Evolutionary conservation across 2,329 filamentous ascomycete genomes (phyloP), one percentile per base, ranked within the genome.

Genomic region (Metarhizium humberi): DNA sequence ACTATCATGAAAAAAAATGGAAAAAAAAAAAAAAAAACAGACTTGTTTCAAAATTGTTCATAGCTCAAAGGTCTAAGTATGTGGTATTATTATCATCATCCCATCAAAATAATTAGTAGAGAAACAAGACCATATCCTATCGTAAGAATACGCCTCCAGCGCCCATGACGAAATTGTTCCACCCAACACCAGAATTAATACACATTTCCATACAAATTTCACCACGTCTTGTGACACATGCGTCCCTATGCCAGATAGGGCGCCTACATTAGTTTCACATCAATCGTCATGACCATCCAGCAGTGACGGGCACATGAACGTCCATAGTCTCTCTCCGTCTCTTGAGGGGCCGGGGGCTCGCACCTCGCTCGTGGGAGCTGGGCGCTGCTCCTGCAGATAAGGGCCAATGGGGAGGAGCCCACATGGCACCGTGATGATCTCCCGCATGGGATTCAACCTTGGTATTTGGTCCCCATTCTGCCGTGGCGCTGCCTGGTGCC

Each of bases 291-390:
- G 50, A 70, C 67, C 68, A 71, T 51, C 59, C 66, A 57, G 67
- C 63, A 52, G 67, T 65, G 32, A 69, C 64, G 47, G 69, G 64
- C 52, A 69, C 64, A 53, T 68, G 66, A 46, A 61, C 60, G 48
- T 68, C 67, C 29, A 71, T 61, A 14, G 58, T 62, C 25, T 69
- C 69, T 25, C 71, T 64, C 48, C 71, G 64, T 57, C 70, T 65
- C 69, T 73, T 73, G 59, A 66, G 64, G 20, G 69, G 65, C 48
- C 70, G 58, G 2, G 71, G 71, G 59, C 70, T 73, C 14, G 61
- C 66, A 2, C 66, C 67, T 32, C 67, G 64, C 40, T 71, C 67
- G 40, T 60, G 58, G 14, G 56, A 59, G 30, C 56, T 60, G 7
- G 58, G 56, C 25, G 59, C 60, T n/a, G 63, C 56, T n/a, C 66